Evolutionary conservation across 1,139 yeast genomes (phyloP).

Genomic region (Candida neerlandica): DNA sequence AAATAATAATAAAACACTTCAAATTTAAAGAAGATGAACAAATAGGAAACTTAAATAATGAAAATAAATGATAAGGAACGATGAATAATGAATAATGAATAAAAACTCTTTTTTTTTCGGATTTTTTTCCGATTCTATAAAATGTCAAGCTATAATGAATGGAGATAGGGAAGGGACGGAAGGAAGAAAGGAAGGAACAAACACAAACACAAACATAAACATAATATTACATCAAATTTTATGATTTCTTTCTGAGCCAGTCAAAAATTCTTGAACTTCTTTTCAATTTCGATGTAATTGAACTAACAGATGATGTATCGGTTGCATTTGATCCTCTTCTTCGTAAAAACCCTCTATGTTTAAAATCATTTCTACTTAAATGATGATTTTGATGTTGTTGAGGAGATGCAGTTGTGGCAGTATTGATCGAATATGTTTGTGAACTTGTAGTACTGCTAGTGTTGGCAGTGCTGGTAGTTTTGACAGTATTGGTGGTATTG

Average conservation of each 20-base stretch:
- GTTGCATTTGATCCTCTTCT: conserved; percentile 5
- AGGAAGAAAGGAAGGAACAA: too few species aligned
- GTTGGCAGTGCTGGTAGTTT: background rate
- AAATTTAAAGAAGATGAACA: background rate
- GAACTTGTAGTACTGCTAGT: background rate
- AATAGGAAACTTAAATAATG: background rate
- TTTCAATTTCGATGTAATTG: conserved; percentile 7
- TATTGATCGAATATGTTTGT: background rate
- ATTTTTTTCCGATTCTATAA: background rate
- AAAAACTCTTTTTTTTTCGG: background rate
- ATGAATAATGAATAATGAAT: background rate
- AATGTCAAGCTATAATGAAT: background rate
- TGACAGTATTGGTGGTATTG: background rate
- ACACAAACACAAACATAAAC: background rate
- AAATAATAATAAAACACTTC: background rate
- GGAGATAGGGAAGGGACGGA: too few species aligned
- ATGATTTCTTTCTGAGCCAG: conserved; percentile 17
- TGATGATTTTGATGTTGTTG: background rate
- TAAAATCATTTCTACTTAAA: conserved; percentile 7
- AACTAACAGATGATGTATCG: conserved; percentile 6
- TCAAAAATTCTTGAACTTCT: conserved; percentile 16
- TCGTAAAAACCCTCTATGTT: conserved; percentile 1
- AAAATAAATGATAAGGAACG: background rate
- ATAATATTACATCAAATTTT: too few species aligned
- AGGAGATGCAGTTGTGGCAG: conserved; percentile 2